Evolutionary conservation across 169 alveolate species (phyloP), one percentile per base, ranked within the genome.

Genomic region (Plasmodium gonderi): DNA sequence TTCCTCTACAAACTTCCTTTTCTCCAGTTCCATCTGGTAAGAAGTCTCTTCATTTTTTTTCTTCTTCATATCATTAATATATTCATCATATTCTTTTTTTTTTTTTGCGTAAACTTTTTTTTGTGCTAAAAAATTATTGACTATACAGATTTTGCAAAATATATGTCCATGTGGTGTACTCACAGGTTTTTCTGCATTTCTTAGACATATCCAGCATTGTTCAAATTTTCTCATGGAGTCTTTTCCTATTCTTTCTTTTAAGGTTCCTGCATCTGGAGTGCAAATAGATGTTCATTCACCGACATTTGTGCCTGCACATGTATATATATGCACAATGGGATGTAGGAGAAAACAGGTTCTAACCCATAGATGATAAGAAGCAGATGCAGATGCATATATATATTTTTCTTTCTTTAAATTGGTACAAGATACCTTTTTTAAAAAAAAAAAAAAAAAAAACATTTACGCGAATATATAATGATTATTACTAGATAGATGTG

Each of bases 151-250:
- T 90, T 96, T 97, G 94, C 99, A 98, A 79, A 96, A 98, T 47
- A 98, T 92, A 94, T 97, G 96, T 1, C 99, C 99, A 85, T 95
- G 92, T n/a, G 97, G 96, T 6, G 99, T 98, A 42, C 97, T 93
- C 42, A 97, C 97, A 0, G 99, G 99, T 60, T 94, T 95, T 68
- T 94, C 90, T 0, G 98, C 99, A 38, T 94, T 93, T 44, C 97
- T 79, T 40, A 97, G 94, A 78, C 99, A 98, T 40, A 98, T 95
- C 97, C 97, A 97, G 74, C 99, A 98, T 80, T 96, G 96, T 68
- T 97, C 98, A 72, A 98, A 98, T 44, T 92, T 83, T 38, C 98
- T 95, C 97, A 96, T 96, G 47, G 98, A 97, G 42, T 97, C 98
- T 76, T 97, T 79, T 85, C 99, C 99, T 60, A 98, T 91, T 90